These are phyloP conservation scores for Gnetum montanum DNA, from an alignment of 75 land plant genomes.

Conservation along the genomic window DNA sequence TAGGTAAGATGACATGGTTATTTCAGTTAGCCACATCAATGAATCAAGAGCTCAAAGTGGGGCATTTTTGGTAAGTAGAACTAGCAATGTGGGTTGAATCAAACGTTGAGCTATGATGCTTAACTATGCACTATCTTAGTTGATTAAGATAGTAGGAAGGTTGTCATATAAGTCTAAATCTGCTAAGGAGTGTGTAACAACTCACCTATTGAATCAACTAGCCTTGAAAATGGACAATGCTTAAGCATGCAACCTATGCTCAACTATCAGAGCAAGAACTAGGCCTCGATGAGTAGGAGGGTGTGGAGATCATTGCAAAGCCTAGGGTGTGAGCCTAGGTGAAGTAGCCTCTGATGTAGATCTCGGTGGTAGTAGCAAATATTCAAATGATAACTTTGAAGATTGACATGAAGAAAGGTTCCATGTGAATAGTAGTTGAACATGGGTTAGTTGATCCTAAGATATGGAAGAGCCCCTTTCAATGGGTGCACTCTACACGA, in stretches of 20 bases:
- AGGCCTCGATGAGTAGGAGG: background rate
- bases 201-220: background rate
- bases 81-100: slow-evolving; percentile 11
- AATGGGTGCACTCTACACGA: no score
- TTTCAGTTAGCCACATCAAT: slow-evolving; percentile 1
- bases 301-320: background rate
- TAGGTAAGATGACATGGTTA: slow-evolving; percentile 2
- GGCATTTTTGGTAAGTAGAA: slow-evolving; percentile 17
- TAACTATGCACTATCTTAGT: no score
- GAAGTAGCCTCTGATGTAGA: background rate
- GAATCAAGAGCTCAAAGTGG: slow-evolving; percentile 14
- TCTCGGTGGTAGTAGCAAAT: background rate
- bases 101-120: no score
- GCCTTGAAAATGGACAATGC: no score
- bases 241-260: no score
- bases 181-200: background rate
- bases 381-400: background rate
- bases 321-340: background rate
- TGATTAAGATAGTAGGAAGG: background rate
- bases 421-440: no score
- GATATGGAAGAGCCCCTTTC: background rate
- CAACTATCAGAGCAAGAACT: background rate
- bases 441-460: background rate
- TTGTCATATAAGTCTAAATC: background rate
- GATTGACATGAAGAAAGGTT: no score